phyloP scores from a whole-genome alignment of 176 grass and related monocot genomes.

The Poa pratensis region DNA sequence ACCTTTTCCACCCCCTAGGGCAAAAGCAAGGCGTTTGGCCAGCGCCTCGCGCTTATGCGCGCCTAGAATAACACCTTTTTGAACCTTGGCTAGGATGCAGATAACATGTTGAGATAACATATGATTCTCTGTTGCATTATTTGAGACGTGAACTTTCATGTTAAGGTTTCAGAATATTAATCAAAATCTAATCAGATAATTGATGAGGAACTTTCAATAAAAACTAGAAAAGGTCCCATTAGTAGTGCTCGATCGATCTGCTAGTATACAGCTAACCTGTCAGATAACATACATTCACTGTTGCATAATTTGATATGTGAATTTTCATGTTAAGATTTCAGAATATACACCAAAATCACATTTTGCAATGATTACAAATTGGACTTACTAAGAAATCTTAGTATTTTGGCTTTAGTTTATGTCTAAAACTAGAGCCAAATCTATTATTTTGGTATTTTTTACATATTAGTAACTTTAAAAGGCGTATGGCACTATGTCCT shows the following conservation, averaged over 20 bases:
- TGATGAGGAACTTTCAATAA: not conserved
- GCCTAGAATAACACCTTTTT: no score
- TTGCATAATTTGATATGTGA: not conserved
- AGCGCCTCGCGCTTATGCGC: no score
- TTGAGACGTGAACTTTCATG: not conserved
- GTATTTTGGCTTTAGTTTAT: not conserved
- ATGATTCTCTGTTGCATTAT: not conserved
- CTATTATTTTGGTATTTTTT: not conserved
- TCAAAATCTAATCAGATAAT: not conserved
- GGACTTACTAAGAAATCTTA: not conserved
- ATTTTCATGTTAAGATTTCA: not conserved
- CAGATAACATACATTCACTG: not conserved
- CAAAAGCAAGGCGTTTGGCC: no score
- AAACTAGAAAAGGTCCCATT: not conserved
- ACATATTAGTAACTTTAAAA: not conserved
- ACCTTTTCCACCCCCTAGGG: no score
- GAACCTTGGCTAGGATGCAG: not conserved
- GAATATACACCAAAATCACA: conserved; percentile 8
- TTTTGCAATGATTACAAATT: not conserved
- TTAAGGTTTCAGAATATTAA: not conserved
- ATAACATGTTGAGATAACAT: not conserved
- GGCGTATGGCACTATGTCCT: not conserved
- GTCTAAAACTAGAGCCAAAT: conserved; percentile 4
- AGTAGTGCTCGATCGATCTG: not conserved
- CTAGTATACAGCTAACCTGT: not conserved